Conservation (phyloP, 768 basidiomycete genomes). For the Panellus pusillus region DNA sequence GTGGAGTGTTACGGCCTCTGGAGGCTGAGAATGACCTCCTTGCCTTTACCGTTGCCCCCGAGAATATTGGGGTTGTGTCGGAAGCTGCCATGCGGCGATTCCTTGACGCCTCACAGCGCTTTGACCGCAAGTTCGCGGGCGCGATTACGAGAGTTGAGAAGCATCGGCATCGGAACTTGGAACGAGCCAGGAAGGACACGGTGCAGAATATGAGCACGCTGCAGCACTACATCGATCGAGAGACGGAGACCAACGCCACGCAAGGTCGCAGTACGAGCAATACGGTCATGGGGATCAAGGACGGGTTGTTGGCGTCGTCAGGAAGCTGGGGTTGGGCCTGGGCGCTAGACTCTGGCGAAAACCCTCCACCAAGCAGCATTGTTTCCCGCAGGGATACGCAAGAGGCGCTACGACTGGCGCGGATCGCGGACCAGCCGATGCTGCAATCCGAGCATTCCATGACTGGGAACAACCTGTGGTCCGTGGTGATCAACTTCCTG, state of each 20-base stretch:
- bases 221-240: constrained; percentile 35
- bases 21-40: constrained; percentile 68
- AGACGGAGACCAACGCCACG: constrained; percentile 25
- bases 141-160: constrained; percentile 62
- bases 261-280: constrained; percentile 17
- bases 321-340: constrained; percentile 81
- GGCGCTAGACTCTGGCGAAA: constrained; percentile 78
- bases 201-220: constrained; percentile 53
- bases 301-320: constrained; percentile 41
- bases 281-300: constrained; percentile 31
- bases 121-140: constrained; percentile 67
- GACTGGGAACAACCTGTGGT: constrained; percentile 76
- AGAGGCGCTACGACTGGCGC: constrained; percentile 73
- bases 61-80: constrained; percentile 72
- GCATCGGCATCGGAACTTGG: constrained; percentile 61
- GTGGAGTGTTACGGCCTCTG: constrained; percentile 79
- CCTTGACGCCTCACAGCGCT: constrained; percentile 55
- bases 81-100: constrained; percentile 80
- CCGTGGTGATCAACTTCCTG: constrained; percentile 62
- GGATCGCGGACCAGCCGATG: constrained; percentile 68
- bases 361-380: constrained; percentile 90
- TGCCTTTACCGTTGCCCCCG: constrained; percentile 63
- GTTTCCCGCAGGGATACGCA: constrained; percentile 85
- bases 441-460: constrained; percentile 54
- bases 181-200: constrained; percentile 64